Evolutionary conservation across 192 early-diverging fungal genomes (phyloP).

Genomic region (Tieghemiomyces parasiticus): DNA sequence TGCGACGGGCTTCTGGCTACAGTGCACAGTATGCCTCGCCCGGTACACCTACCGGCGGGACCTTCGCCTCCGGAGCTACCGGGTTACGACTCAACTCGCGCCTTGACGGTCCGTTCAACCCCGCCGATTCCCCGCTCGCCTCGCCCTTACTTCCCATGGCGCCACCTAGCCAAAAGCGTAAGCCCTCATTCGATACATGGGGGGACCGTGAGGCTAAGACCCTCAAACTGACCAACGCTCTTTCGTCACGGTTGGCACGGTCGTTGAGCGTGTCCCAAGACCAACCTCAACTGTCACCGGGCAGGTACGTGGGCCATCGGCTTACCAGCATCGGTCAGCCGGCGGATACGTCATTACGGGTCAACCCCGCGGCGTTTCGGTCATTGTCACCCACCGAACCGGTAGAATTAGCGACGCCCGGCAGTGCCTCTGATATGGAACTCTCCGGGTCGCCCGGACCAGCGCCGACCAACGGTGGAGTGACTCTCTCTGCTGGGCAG

Average conservation of each 20-base stretch:
- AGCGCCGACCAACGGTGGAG: background rate
- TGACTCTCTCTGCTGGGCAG: background rate
- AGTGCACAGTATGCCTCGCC: too few species aligned
- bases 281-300: background rate
- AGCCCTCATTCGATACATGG: constrained; percentile 1
- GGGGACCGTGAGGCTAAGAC: constrained; percentile 5
- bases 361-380: too few species aligned
- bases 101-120: background rate
- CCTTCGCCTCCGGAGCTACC: background rate
- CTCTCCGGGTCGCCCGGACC: background rate
- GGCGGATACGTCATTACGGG: too few species aligned
- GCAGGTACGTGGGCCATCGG: too few species aligned
- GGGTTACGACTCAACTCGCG: background rate
- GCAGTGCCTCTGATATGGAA: too few species aligned
- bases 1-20: too few species aligned
- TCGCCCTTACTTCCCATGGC: background rate
- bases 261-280: constrained; percentile 1
- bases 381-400: background rate
- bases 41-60: background rate
- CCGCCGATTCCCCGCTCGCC: background rate
- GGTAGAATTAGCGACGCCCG: background rate
- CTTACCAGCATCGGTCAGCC: too few species aligned
- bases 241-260: constrained; percentile 7
- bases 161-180: background rate
- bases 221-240: background rate